These are phyloP conservation scores for Lactarius hengduanensis DNA, from an alignment of 768 basidiomycete genomes.

Conservation along the genomic window DNA sequence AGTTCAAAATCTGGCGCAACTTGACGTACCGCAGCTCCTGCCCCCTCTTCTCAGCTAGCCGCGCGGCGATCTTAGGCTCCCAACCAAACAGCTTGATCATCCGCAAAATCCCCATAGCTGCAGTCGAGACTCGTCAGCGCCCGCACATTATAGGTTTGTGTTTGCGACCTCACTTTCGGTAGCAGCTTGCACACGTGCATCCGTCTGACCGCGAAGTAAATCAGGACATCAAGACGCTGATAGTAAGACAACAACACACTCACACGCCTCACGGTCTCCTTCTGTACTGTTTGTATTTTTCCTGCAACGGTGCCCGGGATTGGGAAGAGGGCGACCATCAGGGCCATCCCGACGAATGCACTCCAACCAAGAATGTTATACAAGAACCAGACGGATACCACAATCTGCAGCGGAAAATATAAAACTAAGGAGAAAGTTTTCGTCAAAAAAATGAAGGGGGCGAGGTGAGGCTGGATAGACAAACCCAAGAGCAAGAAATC, in stretches of 20 bases:
- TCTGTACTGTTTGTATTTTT: conserved; percentile 38
- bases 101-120: conserved; percentile 41
- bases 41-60: conserved; percentile 38
- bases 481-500: conserved; percentile 29
- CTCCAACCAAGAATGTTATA: conserved; percentile 53
- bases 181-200: conserved; percentile 45
- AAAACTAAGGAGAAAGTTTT: conserved; percentile 30
- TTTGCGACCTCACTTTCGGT: conserved; percentile 39
- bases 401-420: conserved; percentile 43
- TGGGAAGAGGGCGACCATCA: conserved; percentile 43
- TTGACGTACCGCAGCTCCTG: conserved; percentile 40
- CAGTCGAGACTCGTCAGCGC: background rate
- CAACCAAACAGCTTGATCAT: conserved; percentile 66
- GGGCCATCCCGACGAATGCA: conserved; percentile 42
- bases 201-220: conserved; percentile 37
- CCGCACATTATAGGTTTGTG: background rate
- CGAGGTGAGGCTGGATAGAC: background rate
- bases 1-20: conserved; percentile 36
- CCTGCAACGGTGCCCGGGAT: conserved; percentile 43
- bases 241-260: background rate
- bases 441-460: background rate
- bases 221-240: background rate
- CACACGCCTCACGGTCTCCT: conserved; percentile 43
- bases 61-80: conserved; percentile 47
- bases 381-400: conserved; percentile 42